A percentile compares a stretch with the other conserved stretches of the same genome.
phyloP scores from a whole-genome alignment of 2,329 filamentous ascomycete species.

The Rugonectria rugulosa region DNA sequence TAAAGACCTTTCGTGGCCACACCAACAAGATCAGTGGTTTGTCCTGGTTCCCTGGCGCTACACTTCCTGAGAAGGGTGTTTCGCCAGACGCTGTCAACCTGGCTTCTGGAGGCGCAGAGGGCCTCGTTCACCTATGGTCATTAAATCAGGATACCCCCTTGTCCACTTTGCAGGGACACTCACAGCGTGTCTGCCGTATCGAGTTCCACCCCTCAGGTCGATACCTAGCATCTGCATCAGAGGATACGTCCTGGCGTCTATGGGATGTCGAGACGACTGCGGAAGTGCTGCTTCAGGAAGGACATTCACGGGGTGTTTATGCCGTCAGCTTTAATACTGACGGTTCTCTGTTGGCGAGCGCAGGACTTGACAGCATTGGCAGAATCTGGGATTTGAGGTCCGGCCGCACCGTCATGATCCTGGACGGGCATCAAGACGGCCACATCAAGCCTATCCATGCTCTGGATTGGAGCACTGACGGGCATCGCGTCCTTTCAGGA shows the following conservation, averaged over 20 bases:
- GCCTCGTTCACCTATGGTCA: constrained; percentile 89
- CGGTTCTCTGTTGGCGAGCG: constrained; percentile 88
- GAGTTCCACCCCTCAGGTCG: constrained; percentile 93
- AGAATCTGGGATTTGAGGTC: constrained; percentile 95
- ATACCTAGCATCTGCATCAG: constrained; percentile 91
- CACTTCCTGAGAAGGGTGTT: constrained; percentile 73
- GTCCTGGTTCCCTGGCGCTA: constrained; percentile 87
- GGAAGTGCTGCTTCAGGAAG: constrained; percentile 89
- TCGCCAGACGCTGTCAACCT: constrained; percentile 81
- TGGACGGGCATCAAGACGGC: constrained; percentile 83
- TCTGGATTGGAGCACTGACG: constrained; percentile 90
- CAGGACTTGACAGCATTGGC: constrained; percentile 93
- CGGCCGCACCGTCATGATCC: constrained; percentile 92
- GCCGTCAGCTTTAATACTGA: constrained; percentile 89
- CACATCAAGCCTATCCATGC: constrained; percentile 92
- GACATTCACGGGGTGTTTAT: constrained; percentile 93
- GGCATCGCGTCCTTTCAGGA: constrained; percentile 89
- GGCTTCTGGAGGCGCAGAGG: constrained; percentile 89
- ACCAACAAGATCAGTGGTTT: constrained; percentile 89
- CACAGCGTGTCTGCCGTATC: constrained; percentile 85
- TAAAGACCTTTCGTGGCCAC: constrained; percentile 80
- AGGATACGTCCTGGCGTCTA: constrained; percentile 94
- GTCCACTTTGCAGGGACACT: constrained; percentile 82
- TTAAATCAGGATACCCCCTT: constrained; percentile 85
- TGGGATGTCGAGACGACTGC: constrained; percentile 91